Evolutionary conservation across 2,329 filamentous ascomycete genomes (phyloP).

Genomic region (Aureobasidium sp.): DNA sequence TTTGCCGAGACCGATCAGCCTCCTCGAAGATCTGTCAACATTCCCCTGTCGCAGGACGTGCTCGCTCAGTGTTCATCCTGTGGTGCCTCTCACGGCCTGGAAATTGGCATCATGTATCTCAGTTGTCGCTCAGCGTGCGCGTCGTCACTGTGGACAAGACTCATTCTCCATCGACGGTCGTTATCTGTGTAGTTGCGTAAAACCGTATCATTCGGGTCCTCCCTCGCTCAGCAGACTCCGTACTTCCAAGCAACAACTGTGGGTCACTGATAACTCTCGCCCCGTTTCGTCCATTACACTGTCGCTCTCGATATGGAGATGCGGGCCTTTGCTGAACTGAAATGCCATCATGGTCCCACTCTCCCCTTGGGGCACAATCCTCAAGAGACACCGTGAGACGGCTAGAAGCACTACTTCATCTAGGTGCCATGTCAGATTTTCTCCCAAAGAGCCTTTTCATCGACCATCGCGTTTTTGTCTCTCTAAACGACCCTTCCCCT

Average conservation of each 20-base stretch:
- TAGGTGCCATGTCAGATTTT: neutral
- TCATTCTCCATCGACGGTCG: neutral
- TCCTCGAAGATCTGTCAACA: neutral
- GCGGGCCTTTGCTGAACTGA: neutral
- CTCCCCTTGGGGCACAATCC: slow-evolving; percentile 10
- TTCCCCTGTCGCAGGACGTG: neutral
- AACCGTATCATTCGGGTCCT: neutral
- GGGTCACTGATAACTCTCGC: slow-evolving; percentile 5
- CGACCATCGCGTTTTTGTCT: neutral
- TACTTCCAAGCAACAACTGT: neutral
- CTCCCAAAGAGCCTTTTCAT: neutral
- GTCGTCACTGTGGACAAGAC: neutral
- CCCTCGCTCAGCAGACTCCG: neutral
- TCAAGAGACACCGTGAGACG: slow-evolving; percentile 6
- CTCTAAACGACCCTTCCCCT: neutral
- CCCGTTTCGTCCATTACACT: neutral
- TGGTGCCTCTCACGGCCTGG: neutral
- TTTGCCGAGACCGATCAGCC: slow-evolving; percentile 1
- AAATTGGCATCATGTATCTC: neutral
- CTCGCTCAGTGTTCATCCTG: neutral
- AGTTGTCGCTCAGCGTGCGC: neutral
- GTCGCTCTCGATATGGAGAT: slow-evolving; percentile 7
- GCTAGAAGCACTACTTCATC: neutral
- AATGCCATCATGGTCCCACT: slow-evolving; percentile 12
- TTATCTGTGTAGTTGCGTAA: neutral